Base-by-base conservation (phyloP, 2,329 filamentous ascomycete genomes). In the Colletotrichum zoysiae region DNA sequence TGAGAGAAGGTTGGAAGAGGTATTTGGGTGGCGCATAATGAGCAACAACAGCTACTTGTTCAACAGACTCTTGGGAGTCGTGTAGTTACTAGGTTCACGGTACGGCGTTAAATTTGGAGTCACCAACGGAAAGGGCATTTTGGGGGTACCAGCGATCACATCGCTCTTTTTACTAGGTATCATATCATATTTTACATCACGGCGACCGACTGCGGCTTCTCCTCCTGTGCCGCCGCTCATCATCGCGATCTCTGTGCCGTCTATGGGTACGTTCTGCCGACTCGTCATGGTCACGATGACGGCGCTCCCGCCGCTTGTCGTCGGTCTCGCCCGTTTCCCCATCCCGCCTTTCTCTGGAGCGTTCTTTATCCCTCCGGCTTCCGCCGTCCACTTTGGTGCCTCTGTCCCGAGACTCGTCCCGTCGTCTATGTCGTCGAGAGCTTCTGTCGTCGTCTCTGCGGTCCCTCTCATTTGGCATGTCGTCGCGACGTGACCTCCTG, bases 1-100 rank as follows among this genome's bases (percentile, higher is more conserved):
- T 90, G 40, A 87, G 93, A 74, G 91, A 95, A 77, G 93, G 93
- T 2, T 97, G 94, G 94, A 95, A 94, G 81, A 87, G 90, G 76
- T 96, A 95, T 82, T 82, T 95, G 64, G 84, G 83, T 8, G 82
- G 81, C 67, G 79, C 80, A 53, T 84, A 70, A 78, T 58, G 55
- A 44, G 18, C 46, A 20, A 18, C n/a, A 40, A 35, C 30, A 33
- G 35, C 30, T 64, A 11, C 26, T 57, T 46, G 26, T 30, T 20
- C n/a, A 20, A 35, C 11, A 40, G 23, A 51, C 60, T 63, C 46
- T 3, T 42, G 9, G n/a, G 33, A 30, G 35, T 53, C 60, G 20
- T 63, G 60, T 30, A 38, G n/a, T 14, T 63, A 53, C 16, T 59
- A 59, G 33, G 53, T 12, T 42, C 23, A 61, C 23, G 60, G 64